phyloP scores from a whole-genome alignment of 441 rosid genomes.

The Erysimum pusillum region DNA sequence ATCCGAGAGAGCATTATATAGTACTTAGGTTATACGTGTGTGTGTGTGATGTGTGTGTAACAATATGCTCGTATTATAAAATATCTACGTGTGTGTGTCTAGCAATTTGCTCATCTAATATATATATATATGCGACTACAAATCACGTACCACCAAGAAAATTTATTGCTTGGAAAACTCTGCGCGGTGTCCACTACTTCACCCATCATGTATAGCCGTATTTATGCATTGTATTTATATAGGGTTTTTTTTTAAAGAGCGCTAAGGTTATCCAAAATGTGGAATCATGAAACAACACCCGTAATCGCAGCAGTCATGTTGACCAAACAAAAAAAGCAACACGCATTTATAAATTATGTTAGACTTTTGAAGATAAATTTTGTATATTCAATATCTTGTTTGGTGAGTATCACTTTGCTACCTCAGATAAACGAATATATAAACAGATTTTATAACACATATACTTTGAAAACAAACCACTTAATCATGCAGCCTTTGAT shows the following conservation, averaged over 20 bases:
- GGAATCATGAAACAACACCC: conserved; percentile 4
- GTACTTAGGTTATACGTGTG: neutral
- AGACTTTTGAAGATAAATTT: neutral
- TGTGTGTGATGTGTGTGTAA: neutral
- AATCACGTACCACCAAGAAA: conserved; percentile 20
- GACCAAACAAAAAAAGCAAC: neutral
- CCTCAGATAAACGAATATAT: neutral
- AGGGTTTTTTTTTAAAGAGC: neutral
- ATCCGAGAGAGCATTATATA: conserved; percentile 4
- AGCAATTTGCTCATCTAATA: conserved; percentile 26
- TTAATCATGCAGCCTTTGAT: neutral
- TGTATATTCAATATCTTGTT: neutral
- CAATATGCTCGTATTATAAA: conserved; percentile 27
- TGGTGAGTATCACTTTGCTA: neutral
- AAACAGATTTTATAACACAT: neutral
- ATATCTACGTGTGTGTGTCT: conserved; percentile 2
- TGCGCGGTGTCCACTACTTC: neutral
- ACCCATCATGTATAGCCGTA: neutral
- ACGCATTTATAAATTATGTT: neutral
- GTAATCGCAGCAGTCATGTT: neutral
- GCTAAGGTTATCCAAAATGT: neutral
- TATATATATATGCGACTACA: conserved; percentile 7
- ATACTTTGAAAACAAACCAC: neutral
- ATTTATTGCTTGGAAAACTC: neutral
- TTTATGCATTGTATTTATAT: neutral